Conservation (phyloP, 805 yeast genomes). For the Hanseniaspora vineae region DNA sequence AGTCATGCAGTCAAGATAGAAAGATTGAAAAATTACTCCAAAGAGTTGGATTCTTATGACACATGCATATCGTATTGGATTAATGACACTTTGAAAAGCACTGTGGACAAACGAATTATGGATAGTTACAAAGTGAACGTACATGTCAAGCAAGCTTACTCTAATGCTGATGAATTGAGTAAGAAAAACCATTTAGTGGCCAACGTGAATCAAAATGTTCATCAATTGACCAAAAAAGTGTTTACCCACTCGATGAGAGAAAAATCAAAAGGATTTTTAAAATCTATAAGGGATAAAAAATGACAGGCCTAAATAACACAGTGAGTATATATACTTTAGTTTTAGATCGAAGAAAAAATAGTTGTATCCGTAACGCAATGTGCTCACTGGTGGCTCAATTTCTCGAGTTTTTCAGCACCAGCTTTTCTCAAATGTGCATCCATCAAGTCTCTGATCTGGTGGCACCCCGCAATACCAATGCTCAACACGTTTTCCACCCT, state of each 20-base stretch:
- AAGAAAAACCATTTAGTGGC: slow-evolving; percentile 26
- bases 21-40: slow-evolving; percentile 17
- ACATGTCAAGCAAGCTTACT: slow-evolving; percentile 54
- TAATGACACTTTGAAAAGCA: slow-evolving; percentile 21
- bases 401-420: slow-evolving; percentile 46
- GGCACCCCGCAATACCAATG: slow-evolving; percentile 79
- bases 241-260: slow-evolving; percentile 39
- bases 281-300: slow-evolving; percentile 40
- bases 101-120: slow-evolving; percentile 20
- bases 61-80: slow-evolving; percentile 52
- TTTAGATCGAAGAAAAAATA: neutral
- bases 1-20: slow-evolving; percentile 14
- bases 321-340: slow-evolving; percentile 6
- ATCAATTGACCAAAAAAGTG: slow-evolving; percentile 36
- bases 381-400: slow-evolving; percentile 10
- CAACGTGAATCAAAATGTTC: slow-evolving; percentile 33
- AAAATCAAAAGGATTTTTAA: slow-evolving; percentile 39
- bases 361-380: neutral
- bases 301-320: slow-evolving; percentile 4
- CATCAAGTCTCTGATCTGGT: slow-evolving; percentile 71
- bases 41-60: slow-evolving; percentile 32
- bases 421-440: slow-evolving; percentile 70
- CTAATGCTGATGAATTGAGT: slow-evolving; percentile 38
- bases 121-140: slow-evolving; percentile 30
- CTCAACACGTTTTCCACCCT: slow-evolving; percentile 62